Evolutionary conservation across 352 stramenopile species (phyloP), one percentile per base, ranked within the genome.

Genomic region (Pythium chondricola): DNA sequence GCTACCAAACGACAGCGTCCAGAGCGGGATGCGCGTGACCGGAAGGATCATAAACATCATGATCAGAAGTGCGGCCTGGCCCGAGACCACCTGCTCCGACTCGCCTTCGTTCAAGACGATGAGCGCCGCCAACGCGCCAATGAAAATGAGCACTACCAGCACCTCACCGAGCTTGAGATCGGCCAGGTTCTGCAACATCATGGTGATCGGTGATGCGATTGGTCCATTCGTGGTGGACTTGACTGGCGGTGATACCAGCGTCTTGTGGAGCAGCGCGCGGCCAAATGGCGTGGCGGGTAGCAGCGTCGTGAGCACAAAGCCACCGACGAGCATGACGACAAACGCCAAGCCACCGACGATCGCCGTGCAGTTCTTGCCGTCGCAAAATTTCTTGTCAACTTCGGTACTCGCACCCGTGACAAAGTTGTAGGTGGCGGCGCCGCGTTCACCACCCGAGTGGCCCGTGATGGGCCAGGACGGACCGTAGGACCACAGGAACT

Each of bases 11-110:
- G 83, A 65, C 21, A 82, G 47, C 10, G 71, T 77, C 78, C 78
- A 90, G 17, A 90, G 55, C 6, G 65, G 66, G 22, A 88, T 55
- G 8, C 69, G 61, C 5, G 81, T 58, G 1, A 93, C 67, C 0
- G 81, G 81, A 2, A 93, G 60, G 25, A 93, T 71, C 45, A 93
- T 47, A 47, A 93, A 89, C 76, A 90, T 86, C 40, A 93, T 56
- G 14, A 79, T 68, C n/a, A 88, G 48, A 17, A 93, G 48, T 25
- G 62, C 61, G 8, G 87, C 63, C 29, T 85, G 74, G 26, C 81
- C 81, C 6, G 72, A 74, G 5, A 57, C 65, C 25, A 78, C 59
- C 17, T 72, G 62, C n/a, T 63, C 46, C 0, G 67, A 48, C 25
- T 61, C 50, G 29, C 78, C 42, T 0, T 46, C 56, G 48, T 75